Evolutionary conservation across 495 filamentous ascomycete genomes (phyloP).

Genomic region (Aspergillus baeticus): DNA sequence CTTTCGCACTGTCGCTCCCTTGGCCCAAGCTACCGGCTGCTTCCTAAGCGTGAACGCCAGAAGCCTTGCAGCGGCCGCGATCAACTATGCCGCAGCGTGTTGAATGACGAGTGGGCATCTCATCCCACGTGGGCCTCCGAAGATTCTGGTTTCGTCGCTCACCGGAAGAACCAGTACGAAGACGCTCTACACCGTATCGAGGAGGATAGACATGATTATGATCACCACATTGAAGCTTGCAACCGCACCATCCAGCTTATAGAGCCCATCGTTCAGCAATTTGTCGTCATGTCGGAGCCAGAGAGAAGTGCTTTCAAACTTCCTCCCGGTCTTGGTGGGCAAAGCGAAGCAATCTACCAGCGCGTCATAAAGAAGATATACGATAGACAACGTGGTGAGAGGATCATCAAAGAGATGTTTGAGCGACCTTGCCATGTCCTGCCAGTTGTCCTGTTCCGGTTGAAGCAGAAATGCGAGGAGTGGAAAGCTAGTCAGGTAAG

Average conservation of each 20-base stretch:
- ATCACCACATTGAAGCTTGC: constrained; percentile 95
- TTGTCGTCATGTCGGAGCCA: constrained; percentile 67
- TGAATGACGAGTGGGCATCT: constrained; percentile 98
- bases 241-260: constrained; percentile 90
- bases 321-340: constrained; percentile 80
- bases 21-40: constrained; percentile 89
- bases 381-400: constrained; percentile 74
- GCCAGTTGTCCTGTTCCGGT: constrained; percentile 77
- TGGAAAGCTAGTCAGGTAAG: constrained; percentile 84
- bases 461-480: constrained; percentile 93
- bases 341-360: constrained; percentile 94
- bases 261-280: constrained; percentile 87
- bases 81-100: constrained; percentile 82
- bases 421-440: constrained; percentile 76
- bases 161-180: constrained; percentile 92
- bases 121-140: constrained; percentile 99
- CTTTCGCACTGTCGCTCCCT: constrained; percentile 90
- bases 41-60: constrained; percentile 84
- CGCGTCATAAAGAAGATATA: constrained; percentile 99
- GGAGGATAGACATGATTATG: constrained; percentile 98
- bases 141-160: constrained; percentile 96
- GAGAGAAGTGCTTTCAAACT: constrained; percentile 74
- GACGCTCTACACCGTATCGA: constrained; percentile 94
- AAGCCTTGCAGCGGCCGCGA: constrained; percentile 91
- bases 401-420: constrained; percentile 81